Evolutionary conservation across 345 rosid genomes (phyloP).

Genomic region (Ricinus communis): DNA sequence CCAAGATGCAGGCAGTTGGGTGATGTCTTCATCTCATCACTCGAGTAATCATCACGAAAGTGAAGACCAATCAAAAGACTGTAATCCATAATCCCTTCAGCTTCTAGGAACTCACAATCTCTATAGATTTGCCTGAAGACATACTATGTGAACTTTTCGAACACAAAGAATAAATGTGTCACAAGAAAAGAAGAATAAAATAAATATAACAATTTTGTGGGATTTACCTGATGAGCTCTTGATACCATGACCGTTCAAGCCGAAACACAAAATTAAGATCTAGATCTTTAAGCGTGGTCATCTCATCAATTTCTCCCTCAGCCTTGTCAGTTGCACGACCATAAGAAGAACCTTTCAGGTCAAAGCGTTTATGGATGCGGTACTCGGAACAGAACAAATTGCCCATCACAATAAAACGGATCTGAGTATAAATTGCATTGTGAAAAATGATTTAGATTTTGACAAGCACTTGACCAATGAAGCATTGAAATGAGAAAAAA

Average conservation of each 20-base stretch:
- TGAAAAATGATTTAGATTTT: slow-evolving; percentile 9
- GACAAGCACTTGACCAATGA: not conserved
- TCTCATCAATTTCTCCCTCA: slow-evolving; percentile 56
- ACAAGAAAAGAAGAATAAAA: not conserved
- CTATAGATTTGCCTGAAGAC: slow-evolving; percentile 55
- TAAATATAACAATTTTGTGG: not conserved
- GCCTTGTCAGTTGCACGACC: slow-evolving; percentile 60
- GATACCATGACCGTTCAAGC: slow-evolving; percentile 54
- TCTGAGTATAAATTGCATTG: slow-evolving; percentile 33
- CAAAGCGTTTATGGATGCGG: slow-evolving; percentile 63
- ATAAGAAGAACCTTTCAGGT: slow-evolving; percentile 72
- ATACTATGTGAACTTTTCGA: not conserved
- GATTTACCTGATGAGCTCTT: slow-evolving; percentile 49
- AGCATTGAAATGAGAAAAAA: not conserved
- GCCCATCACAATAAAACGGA: slow-evolving; percentile 68
- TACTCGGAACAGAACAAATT: slow-evolving; percentile 64
- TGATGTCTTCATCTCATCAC: slow-evolving; percentile 31
- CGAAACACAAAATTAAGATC: slow-evolving; percentile 62
- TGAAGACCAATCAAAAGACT: slow-evolving; percentile 73
- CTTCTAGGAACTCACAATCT: slow-evolving; percentile 69
- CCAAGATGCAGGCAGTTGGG: slow-evolving; percentile 21
- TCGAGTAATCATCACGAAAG: slow-evolving; percentile 44
- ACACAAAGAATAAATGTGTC: not conserved
- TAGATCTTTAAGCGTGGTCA: slow-evolving; percentile 70
- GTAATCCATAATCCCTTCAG: slow-evolving; percentile 68